Conservation (phyloP, 2,329 filamentous ascomycete species). For the Penicillium sp. region DNA sequence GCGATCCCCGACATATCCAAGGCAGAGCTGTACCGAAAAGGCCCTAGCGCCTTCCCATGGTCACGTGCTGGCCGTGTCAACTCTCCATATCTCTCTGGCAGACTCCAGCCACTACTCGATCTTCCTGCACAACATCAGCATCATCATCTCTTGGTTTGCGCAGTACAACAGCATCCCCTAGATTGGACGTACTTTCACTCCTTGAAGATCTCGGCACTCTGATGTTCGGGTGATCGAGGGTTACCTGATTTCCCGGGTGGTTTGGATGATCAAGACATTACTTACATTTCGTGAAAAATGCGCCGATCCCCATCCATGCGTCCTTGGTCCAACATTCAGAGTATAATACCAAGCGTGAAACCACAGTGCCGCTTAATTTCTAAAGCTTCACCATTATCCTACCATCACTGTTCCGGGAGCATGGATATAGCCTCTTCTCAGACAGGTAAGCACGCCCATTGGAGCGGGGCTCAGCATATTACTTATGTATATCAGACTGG, state of each 20-base stretch:
- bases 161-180: fast-evolving
- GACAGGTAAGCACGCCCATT: slow-evolving; percentile 11
- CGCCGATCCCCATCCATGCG: slow-evolving; percentile 7
- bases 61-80: no score
- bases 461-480: neutral
- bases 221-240: no score
- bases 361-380: slow-evolving; percentile 12
- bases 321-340: slow-evolving; percentile 5
- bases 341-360: slow-evolving; percentile 5
- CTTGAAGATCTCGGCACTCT: fast-evolving
- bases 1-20: no score
- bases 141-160: no score
- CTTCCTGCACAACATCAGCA: no score
- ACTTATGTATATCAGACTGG: slow-evolving; percentile 20
- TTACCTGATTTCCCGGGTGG: no score
- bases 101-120: no score
- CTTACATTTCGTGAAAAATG: slow-evolving; percentile 3
- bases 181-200: fast-evolving
- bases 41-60: no score
- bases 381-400: neutral
- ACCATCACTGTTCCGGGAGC: neutral
- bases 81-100: no score
- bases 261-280: neutral
- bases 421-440: slow-evolving; percentile 4
- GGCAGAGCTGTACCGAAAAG: no score